Percentiles rank a stretch among this genome's conserved stretches.
Conservation (phyloP, 2,329 filamentous ascomycete genomes). For the Emydomyces testavorans region DNA sequence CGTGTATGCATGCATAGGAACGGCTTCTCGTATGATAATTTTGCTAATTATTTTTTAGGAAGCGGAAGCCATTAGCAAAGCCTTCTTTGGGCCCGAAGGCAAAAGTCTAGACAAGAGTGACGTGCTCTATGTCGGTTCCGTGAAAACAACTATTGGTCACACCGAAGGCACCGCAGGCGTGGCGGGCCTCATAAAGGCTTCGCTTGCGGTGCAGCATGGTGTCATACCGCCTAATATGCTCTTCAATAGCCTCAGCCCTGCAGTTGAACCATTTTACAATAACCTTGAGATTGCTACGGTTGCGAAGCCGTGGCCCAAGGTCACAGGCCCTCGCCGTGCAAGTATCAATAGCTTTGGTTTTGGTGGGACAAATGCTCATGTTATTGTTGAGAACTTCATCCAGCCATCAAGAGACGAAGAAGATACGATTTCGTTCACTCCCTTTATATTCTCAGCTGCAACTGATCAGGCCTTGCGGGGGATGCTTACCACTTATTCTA, state of each 20-base stretch:
- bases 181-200: constrained; percentile 21
- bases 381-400: constrained; percentile 21
- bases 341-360: constrained; percentile 29
- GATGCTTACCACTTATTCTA: neutral
- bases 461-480: neutral
- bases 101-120: constrained; percentile 2
- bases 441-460: constrained; percentile 9
- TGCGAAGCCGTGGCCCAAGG: constrained; percentile 21
- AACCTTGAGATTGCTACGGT: constrained; percentile 18
- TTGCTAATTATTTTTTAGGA: constrained; percentile 19
- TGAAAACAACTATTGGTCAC: constrained; percentile 25
- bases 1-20: constrained; percentile 17
- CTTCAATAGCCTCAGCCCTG: neutral
- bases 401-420: constrained; percentile 6
- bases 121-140: constrained; percentile 19
- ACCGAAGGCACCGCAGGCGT: constrained; percentile 22
- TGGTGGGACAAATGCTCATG: constrained; percentile 23
- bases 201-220: constrained; percentile 21
- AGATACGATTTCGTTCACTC: neutral
- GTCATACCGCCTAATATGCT: constrained; percentile 8
- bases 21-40: constrained; percentile 19
- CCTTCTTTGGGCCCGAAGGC: constrained; percentile 14
- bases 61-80: constrained; percentile 18
- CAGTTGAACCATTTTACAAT: constrained; percentile 14
- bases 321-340: constrained; percentile 18